Conservation (phyloP, 1,284 basidiomycete genomes). For the Puccinia horiana region DNA sequence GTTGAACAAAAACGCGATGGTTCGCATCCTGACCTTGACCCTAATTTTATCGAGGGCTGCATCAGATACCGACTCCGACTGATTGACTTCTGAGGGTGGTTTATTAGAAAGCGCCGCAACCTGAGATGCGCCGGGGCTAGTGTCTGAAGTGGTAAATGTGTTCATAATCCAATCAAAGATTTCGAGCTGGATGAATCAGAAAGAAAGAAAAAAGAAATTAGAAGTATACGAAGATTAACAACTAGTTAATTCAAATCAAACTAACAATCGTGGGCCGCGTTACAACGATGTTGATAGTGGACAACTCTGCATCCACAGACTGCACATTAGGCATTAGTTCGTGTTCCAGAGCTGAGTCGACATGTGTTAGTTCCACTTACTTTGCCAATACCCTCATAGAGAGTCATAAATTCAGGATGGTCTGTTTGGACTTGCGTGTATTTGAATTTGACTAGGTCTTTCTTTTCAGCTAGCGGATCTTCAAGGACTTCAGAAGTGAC, state of each 20-base stretch:
- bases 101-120: constrained; percentile 42
- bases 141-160: constrained; percentile 73
- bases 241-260: neutral
- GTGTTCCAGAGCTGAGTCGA: neutral
- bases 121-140: constrained; percentile 51
- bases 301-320: constrained; percentile 81
- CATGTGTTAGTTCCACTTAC: constrained; percentile 44
- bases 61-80: constrained; percentile 16
- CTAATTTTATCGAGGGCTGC: constrained; percentile 69
- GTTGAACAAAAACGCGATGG: constrained; percentile 81
- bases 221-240: neutral
- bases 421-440: constrained; percentile 80
- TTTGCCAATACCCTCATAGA: constrained; percentile 78
- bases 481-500: constrained; percentile 70
- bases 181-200: constrained; percentile 63
- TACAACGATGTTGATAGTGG: constrained; percentile 86
- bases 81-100: neutral
- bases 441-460: constrained; percentile 78
- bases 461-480: constrained; percentile 57
- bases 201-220: neutral
- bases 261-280: constrained; percentile 79
- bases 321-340: constrained; percentile 61
- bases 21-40: constrained; percentile 80
- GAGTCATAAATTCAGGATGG: constrained; percentile 81
- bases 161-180: constrained; percentile 98